Percentiles rank a stretch among this genome's conserved stretches.
phyloP scores from a whole-genome alignment of 2,329 filamentous ascomycete genomes.

The Alternaria brassicae region DNA sequence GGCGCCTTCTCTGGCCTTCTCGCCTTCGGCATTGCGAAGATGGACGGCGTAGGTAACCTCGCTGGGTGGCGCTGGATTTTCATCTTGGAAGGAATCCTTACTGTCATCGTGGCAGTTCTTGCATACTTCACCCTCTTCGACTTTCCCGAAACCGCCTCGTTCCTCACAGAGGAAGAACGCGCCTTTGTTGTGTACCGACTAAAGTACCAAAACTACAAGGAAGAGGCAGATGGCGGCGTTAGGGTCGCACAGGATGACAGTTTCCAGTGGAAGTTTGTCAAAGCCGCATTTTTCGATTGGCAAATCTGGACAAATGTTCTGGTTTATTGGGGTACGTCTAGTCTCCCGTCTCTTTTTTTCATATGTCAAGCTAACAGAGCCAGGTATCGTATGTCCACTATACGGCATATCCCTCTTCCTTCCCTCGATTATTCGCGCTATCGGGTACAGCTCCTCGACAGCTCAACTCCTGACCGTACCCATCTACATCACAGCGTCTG shows the following conservation, averaged over 20 bases:
- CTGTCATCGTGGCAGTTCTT: slow-evolving; percentile 44
- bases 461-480: slow-evolving; percentile 55
- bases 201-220: slow-evolving; percentile 54
- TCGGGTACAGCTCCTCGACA: slow-evolving; percentile 51
- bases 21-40: slow-evolving; percentile 65
- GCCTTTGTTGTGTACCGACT: slow-evolving; percentile 65
- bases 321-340: slow-evolving; percentile 66
- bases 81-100: slow-evolving; percentile 47
- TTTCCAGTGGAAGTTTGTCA: slow-evolving; percentile 67
- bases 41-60: slow-evolving; percentile 61
- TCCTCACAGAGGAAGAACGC: slow-evolving; percentile 61
- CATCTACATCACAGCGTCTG: slow-evolving; percentile 51
- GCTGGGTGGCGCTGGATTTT: slow-evolving; percentile 48
- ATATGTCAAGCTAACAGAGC: slow-evolving; percentile 8
- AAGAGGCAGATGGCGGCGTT: slow-evolving; percentile 63
- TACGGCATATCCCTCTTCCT: slow-evolving; percentile 50
- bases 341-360: slow-evolving; percentile 5
- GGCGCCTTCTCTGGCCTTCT: slow-evolving; percentile 68
- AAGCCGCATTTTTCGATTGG: slow-evolving; percentile 57
- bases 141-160: slow-evolving; percentile 66
- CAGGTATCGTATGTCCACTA: slow-evolving; percentile 49
- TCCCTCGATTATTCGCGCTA: slow-evolving; percentile 57
- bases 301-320: slow-evolving; percentile 61
- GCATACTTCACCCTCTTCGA: slow-evolving; percentile 66
- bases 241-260: slow-evolving; percentile 72